These are phyloP conservation scores for Logfia minima DNA, from an alignment of 129 eudicot genomes.

Conservation along the genomic window DNA sequence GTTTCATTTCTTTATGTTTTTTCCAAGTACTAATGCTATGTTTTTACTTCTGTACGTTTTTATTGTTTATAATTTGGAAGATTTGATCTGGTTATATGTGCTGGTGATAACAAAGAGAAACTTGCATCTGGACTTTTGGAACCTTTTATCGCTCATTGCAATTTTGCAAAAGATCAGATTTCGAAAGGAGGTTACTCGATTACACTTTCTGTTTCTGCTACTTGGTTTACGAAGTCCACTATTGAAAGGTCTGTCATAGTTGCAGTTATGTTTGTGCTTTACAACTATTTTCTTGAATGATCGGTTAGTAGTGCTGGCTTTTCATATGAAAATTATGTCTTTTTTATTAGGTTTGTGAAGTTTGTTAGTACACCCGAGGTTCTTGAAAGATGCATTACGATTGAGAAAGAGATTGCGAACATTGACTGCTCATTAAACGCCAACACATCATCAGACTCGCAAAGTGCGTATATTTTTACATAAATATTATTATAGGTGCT, in stretches of 20 bases:
- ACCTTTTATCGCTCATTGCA: slow-evolving; percentile 64
- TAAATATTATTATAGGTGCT: not conserved
- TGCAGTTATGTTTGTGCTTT: slow-evolving; percentile 8
- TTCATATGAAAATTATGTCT: not conserved
- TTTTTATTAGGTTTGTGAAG: slow-evolving; percentile 71
- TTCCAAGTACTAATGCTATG: not conserved
- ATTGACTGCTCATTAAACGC: slow-evolving; percentile 59
- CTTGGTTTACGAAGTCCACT: slow-evolving; percentile 87
- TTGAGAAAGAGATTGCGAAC: slow-evolving; percentile 71
- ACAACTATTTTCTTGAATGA: not conserved
- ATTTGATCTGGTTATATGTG: slow-evolving; percentile 78
- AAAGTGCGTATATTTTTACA: slow-evolving; percentile 34
- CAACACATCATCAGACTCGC: slow-evolving; percentile 40
- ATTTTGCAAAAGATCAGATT: slow-evolving; percentile 68
- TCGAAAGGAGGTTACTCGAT: slow-evolving; percentile 84
- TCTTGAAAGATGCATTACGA: slow-evolving; percentile 70
- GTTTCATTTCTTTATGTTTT: not conserved
- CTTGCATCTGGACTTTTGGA: slow-evolving; percentile 79
- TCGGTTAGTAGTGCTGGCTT: slow-evolving; percentile 12
- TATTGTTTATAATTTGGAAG: slow-evolving; percentile 32
- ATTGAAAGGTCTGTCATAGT: slow-evolving; percentile 50
- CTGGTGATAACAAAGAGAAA: slow-evolving; percentile 77
- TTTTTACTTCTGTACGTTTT: not conserved
- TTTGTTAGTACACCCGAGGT: slow-evolving; percentile 87
- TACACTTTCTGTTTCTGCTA: slow-evolving; percentile 52